Conservation (phyloP, 1,284 basidiomycete species). For the Irpex rosettiformis region DNA sequence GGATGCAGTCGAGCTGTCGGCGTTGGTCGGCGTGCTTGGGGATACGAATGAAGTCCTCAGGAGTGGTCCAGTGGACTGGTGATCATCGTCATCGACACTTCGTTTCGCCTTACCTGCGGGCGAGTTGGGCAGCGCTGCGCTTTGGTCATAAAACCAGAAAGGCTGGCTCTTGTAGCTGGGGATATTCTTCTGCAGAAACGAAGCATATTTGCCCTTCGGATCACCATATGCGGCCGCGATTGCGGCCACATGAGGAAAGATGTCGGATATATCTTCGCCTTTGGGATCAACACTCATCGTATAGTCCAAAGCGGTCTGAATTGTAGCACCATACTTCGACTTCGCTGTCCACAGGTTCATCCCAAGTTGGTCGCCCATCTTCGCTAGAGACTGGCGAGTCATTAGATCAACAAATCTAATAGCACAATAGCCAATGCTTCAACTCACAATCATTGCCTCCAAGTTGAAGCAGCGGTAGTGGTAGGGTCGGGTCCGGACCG, state of each 20-base stretch:
- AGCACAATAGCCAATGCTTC: conserved; percentile 14
- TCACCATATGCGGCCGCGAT: conserved; percentile 56
- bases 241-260: conserved; percentile 52
- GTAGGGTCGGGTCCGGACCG: conserved; percentile 21
- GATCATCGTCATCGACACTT: conserved; percentile 7
- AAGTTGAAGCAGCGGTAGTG: conserved; percentile 56
- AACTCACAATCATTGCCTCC: conserved; percentile 60
- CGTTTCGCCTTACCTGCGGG: conserved; percentile 25
- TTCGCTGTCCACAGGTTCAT: conserved; percentile 47
- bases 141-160: conserved; percentile 54
- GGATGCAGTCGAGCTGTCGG: conserved; percentile 7
- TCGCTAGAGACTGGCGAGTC: conserved; percentile 42
- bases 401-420: background rate
- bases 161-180: conserved; percentile 36
- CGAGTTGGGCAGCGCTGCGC: conserved; percentile 26
- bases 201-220: conserved; percentile 45
- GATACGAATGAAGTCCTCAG: background rate
- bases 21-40: background rate
- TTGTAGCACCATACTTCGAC: conserved; percentile 51
- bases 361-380: conserved; percentile 50
- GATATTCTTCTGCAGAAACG: conserved; percentile 43
- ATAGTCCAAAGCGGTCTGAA: conserved; percentile 55
- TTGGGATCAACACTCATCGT: conserved; percentile 43
- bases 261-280: conserved; percentile 40
- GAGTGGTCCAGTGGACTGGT: background rate